Evolutionary conservation across 352 stramenopile species (phyloP).

Genomic region (Phytophthora boehmeriae): DNA sequence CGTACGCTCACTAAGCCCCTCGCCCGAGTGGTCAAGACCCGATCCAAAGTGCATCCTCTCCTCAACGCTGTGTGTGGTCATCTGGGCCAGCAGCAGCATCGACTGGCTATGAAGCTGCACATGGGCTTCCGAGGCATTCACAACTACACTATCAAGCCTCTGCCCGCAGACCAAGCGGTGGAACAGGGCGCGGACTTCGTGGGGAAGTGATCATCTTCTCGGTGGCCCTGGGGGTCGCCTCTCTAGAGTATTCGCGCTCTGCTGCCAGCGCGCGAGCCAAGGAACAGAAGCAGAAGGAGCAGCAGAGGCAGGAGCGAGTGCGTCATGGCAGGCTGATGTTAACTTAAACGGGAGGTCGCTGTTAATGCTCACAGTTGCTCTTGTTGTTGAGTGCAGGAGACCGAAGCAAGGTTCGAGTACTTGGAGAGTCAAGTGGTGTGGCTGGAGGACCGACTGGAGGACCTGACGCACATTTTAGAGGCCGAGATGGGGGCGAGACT

Average conservation of each 20-base stretch:
- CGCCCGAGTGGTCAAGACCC: conserved; percentile 90
- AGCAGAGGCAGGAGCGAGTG: conserved; percentile 46
- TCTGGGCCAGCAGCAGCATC: conserved; percentile 75
- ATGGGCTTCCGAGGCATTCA: conserved; percentile 82
- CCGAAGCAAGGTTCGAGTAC: conserved; percentile 56
- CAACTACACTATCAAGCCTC: conserved; percentile 81
- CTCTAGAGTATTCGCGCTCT: conserved; percentile 79
- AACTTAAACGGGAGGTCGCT: not conserved
- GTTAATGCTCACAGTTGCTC: not conserved
- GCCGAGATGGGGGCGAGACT: conserved; percentile 28
- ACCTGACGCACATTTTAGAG: conserved; percentile 46
- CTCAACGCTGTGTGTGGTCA: conserved; percentile 64
- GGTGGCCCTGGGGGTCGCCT: conserved; percentile 68
- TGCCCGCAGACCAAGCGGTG: conserved; percentile 73
- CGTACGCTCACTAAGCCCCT: conserved; percentile 87
- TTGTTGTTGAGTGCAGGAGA: conserved; percentile 26
- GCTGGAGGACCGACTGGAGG: conserved; percentile 46
- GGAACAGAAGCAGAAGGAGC: conserved; percentile 59
- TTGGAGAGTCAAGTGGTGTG: conserved; percentile 53
- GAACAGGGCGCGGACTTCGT: conserved; percentile 81
- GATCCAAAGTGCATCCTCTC: conserved; percentile 78
- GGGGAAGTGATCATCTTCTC: conserved; percentile 84
- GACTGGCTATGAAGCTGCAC: conserved; percentile 68
- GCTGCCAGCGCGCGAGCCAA: conserved; percentile 58
- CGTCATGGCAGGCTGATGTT: not conserved